phyloP scores from a whole-genome alignment of 768 basidiomycete genomes.

The Russula earlei region DNA sequence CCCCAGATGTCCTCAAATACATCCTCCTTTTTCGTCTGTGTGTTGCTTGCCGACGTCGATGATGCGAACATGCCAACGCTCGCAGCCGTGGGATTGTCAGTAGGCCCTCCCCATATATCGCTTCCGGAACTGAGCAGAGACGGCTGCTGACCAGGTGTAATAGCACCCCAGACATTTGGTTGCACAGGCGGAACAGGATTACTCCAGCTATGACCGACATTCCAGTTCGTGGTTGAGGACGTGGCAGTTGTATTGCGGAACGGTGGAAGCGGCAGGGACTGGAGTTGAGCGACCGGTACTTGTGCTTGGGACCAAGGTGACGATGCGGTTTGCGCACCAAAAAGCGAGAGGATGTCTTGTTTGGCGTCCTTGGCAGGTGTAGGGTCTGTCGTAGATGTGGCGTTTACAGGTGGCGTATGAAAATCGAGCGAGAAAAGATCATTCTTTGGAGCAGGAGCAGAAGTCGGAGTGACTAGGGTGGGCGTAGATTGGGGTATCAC shows the following conservation, averaged over 20 bases:
- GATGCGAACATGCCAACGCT: slow-evolving; percentile 30
- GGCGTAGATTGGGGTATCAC: background rate
- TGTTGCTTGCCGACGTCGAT: slow-evolving; percentile 25
- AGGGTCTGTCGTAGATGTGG: slow-evolving; percentile 24
- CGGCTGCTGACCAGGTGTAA: slow-evolving; percentile 25
- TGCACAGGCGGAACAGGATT: slow-evolving; percentile 25
- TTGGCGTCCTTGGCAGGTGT: slow-evolving; percentile 62
- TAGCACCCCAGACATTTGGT: slow-evolving; percentile 29
- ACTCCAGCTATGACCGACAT: slow-evolving; percentile 56
- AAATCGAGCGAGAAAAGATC: slow-evolving; percentile 86
- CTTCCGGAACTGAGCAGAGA: slow-evolving; percentile 32
- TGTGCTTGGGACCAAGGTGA: slow-evolving; percentile 24
- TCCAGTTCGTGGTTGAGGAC: slow-evolving; percentile 53
- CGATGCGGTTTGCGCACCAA: slow-evolving; percentile 38
- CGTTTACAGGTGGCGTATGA: slow-evolving; percentile 44
- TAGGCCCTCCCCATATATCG: slow-evolving; percentile 48
- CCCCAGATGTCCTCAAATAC: slow-evolving; percentile 81
- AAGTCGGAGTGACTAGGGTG: background rate
- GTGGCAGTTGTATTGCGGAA: slow-evolving; percentile 30
- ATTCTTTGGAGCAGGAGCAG: slow-evolving; percentile 28
- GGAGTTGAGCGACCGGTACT: slow-evolving; percentile 1
- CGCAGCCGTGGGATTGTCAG: slow-evolving; percentile 20
- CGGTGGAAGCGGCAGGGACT: slow-evolving; percentile 7
- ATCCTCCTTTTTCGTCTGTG: slow-evolving; percentile 50
- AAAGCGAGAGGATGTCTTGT: slow-evolving; percentile 78